Conservation (phyloP, 2,329 filamentous ascomycete genomes). For the Clonostachys solani region DNA sequence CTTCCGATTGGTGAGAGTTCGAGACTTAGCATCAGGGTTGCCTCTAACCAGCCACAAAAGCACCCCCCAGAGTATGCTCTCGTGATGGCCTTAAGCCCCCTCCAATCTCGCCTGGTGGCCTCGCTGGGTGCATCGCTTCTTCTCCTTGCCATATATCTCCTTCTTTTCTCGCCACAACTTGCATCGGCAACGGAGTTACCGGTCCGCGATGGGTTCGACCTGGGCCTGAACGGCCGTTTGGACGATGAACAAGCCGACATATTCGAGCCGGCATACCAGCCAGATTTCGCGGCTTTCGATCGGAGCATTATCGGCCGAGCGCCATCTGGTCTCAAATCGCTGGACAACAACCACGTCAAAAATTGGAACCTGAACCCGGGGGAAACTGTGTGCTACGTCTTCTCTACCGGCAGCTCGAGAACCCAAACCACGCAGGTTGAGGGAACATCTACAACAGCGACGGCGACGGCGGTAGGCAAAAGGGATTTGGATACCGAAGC, state of each 20-base stretch:
- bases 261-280: slow-evolving; percentile 43
- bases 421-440: slow-evolving; percentile 8
- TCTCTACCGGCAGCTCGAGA: slow-evolving; percentile 20
- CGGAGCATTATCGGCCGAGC: slow-evolving; percentile 60
- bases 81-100: slow-evolving; percentile 58
- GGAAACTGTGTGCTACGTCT: slow-evolving; percentile 41
- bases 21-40: not conserved
- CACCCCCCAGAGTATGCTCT: slow-evolving; percentile 36
- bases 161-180: slow-evolving; percentile 53
- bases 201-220: not conserved
- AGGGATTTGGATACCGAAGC: too few species aligned
- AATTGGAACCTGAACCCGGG: slow-evolving; percentile 59
- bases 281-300: slow-evolving; percentile 58
- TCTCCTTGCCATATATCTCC: slow-evolving; percentile 55
- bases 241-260: slow-evolving; percentile 3
- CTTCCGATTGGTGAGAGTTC: too few species aligned
- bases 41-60: not conserved
- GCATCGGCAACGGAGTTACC: slow-evolving; percentile 56
- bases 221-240: slow-evolving; percentile 6
- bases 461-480: not conserved
- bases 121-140: slow-evolving; percentile 58
- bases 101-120: slow-evolving; percentile 69
- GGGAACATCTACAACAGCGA: not conserved
- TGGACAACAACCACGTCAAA: slow-evolving; percentile 61
- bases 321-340: slow-evolving; percentile 41